A percentile compares a stretch with the other conserved stretches of the same genome.
Conservation (phyloP, 148 eudicot genomes). For the Vaccinium vitisidaea region DNA sequence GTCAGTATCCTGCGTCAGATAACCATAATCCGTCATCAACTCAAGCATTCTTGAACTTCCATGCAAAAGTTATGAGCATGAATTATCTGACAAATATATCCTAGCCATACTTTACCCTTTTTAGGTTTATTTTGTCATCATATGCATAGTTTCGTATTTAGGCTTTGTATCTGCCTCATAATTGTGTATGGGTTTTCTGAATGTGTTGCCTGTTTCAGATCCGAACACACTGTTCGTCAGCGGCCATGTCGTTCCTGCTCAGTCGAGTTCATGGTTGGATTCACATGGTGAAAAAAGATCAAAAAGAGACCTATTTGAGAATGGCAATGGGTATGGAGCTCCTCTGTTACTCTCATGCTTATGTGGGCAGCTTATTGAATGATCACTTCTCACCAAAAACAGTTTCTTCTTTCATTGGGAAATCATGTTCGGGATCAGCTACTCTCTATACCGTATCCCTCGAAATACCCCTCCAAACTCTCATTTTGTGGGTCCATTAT, state of each 20-base stretch:
- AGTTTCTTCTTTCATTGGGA: not conserved
- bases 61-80: not conserved
- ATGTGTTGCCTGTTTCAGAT: constrained; percentile 15
- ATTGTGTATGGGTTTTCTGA: not conserved
- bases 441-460: not conserved
- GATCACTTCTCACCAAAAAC: not conserved
- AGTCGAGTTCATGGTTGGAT: constrained; percentile 22
- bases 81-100: not conserved
- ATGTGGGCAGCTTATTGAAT: constrained; percentile 27
- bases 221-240: constrained; percentile 30
- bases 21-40: not conserved
- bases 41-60: not conserved
- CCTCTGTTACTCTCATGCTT: constrained; percentile 32
- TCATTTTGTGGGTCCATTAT: not conserved
- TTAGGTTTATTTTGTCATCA: not conserved
- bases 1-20: not conserved
- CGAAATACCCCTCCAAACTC: not conserved
- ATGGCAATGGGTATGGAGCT: constrained; percentile 23
- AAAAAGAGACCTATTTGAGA: constrained; percentile 17
- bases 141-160: not conserved
- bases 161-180: not conserved
- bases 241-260: constrained; percentile 36
- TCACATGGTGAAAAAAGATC: constrained; percentile 15
- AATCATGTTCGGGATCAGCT: not conserved
- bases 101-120: not conserved